phyloP scores from a whole-genome alignment of 768 basidiomycete species.

The Lactarius sanguifluus region DNA sequence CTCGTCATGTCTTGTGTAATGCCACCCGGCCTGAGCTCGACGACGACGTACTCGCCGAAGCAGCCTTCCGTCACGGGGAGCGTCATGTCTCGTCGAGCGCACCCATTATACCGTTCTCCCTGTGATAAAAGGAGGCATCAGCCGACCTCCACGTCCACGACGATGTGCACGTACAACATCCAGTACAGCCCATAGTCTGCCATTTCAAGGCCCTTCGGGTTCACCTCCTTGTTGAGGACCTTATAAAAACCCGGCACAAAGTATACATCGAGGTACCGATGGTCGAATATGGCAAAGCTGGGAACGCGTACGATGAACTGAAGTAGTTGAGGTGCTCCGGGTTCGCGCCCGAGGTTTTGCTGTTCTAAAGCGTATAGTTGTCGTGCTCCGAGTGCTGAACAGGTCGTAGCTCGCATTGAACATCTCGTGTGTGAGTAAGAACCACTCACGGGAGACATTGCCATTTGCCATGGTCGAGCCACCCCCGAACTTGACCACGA shows the following conservation, averaged over 20 bases:
- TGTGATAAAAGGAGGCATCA: constrained; percentile 32
- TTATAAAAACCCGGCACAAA: constrained; percentile 75
- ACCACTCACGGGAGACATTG: constrained; percentile 82
- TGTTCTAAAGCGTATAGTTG: constrained; percentile 58
- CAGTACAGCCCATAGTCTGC: constrained; percentile 70
- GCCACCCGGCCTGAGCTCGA: constrained; percentile 68
- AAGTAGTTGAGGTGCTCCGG: constrained; percentile 78
- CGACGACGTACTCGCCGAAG: constrained; percentile 42
- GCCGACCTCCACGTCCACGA: constrained; percentile 13
- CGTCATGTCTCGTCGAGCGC: constrained; percentile 60
- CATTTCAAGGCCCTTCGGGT: constrained; percentile 63
- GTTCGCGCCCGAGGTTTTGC: constrained; percentile 71
- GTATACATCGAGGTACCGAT: constrained; percentile 51
- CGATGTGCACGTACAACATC: constrained; percentile 43
- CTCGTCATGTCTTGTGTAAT: constrained; percentile 56
- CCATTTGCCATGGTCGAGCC: constrained; percentile 29
- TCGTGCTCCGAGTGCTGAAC: constrained; percentile 79
- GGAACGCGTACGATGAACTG: constrained; percentile 73
- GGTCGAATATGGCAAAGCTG: constrained; percentile 75
- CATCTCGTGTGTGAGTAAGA: constrained; percentile 79
- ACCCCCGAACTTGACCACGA: too few relatives aligned
- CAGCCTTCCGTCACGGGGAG: constrained; percentile 63
- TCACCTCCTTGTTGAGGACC: constrained; percentile 61
- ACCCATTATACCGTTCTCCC: constrained; percentile 74
- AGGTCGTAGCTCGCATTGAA: constrained; percentile 79